Evolutionary conservation across 345 rosid genomes (phyloP).

Genomic region (Lepidium africanum): DNA sequence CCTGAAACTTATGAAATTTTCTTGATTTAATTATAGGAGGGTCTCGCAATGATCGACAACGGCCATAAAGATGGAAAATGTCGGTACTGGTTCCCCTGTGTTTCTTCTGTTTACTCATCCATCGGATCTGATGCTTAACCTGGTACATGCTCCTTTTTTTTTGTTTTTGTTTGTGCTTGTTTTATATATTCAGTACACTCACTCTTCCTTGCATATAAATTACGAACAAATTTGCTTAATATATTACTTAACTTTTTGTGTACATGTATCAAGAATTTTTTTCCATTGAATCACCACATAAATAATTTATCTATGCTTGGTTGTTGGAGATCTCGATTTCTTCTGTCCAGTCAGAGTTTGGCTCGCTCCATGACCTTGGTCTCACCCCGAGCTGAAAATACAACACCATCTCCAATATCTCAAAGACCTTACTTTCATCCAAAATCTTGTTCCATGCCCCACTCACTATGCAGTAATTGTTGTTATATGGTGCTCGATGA

Average conservation of each 20-base stretch:
- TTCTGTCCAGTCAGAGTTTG: constrained; percentile 59
- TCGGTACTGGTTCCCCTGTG: constrained; percentile 90
- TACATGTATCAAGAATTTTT: constrained; percentile 19
- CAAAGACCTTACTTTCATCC: constrained; percentile 58
- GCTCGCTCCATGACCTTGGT: constrained; percentile 85
- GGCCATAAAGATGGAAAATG: constrained; percentile 71
- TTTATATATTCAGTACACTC: neutral
- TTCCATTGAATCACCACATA: neutral
- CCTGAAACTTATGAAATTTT: constrained; percentile 16
- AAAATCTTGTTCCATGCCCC: constrained; percentile 69
- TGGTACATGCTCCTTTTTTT: neutral
- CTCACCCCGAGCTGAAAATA: constrained; percentile 48
- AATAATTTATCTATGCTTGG: constrained; percentile 15
- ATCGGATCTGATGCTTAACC: constrained; percentile 33
- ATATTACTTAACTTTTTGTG: neutral
- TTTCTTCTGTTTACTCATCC: constrained; percentile 49
- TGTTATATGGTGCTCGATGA: constrained; percentile 75
- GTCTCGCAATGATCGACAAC: constrained; percentile 85
- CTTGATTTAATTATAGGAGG: constrained; percentile 44
- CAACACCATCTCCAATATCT: constrained; percentile 67
- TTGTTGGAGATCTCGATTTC: constrained; percentile 28
- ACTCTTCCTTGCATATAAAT: neutral
- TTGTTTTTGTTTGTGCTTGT: neutral
- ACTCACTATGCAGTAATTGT: constrained; percentile 84
- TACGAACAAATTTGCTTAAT: neutral